Base-by-base conservation (phyloP, 768 basidiomycete genomes). In the Crepidotus variabilis region DNA sequence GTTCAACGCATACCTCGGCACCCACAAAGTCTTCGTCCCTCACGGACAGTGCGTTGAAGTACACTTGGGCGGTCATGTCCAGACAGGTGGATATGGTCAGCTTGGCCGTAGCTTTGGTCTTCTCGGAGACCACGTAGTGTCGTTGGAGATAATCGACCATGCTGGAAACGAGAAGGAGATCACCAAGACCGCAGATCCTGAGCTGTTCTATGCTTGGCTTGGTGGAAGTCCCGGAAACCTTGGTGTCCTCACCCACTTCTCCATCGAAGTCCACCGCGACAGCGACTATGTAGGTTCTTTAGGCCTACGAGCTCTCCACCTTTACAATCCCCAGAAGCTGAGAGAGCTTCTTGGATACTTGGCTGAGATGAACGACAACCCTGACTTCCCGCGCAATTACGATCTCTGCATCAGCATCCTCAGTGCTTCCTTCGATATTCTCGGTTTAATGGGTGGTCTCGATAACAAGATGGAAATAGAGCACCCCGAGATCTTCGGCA, bases 51-150 rank as follows among this genome's bases (percentile, higher is more conserved):
- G 56, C 20, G 28, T 52, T 24, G 28, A 52, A 22, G 56, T 58
- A 34, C 52, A 58, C 28, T 52, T 58, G 16, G 57, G 57, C 6
- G 57, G 57, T 16, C 57, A 57, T 23, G 52, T 54, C 11, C 57
- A 57, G 57, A 57, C 52, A 34, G 57, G 57, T 24, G 57, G 57
- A 2, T 57, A 57, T 54, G 57, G 57, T 18, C 57, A 57, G 34
- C 57, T 57, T 32, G 52, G 52, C 36, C 57, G 57, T 20, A 52
- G 50, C 22, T 57, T 57, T 35, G 57, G 57, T 22, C 57, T 57
- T 24, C 43, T 57, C 20, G 57, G 52, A 8, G 57, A 57, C n/a
- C 57, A 57, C 32, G 52, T 57, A n/a, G 20, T 28, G 24, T 55
- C 57, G 36, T 28, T 58, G 33, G 54, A 55, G 18, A 36, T 58